These are phyloP conservation scores for Crithidia sp. DNA, from an alignment of 208 protist species.

Conservation along the genomic window DNA sequence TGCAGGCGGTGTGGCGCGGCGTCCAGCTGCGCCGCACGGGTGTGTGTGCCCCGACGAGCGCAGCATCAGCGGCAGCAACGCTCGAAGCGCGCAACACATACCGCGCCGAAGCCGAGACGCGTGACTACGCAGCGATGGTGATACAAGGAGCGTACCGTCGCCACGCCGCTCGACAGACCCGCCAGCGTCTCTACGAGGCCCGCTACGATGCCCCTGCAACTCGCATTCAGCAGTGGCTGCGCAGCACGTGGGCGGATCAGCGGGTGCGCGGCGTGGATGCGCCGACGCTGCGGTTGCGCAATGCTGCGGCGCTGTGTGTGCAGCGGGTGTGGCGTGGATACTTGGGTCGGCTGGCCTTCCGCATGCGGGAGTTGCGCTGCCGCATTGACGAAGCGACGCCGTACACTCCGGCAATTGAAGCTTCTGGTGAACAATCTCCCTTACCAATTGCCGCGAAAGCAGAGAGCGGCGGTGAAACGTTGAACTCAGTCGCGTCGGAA, in stretches of 20 bases:
- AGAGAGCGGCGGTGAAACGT: too few relatives aligned
- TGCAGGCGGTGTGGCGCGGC: constrained; percentile 54
- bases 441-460: too few relatives aligned
- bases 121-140: constrained; percentile 69
- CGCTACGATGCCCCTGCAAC: constrained; percentile 31
- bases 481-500: too few relatives aligned
- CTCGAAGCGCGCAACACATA: not conserved
- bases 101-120: constrained; percentile 31
- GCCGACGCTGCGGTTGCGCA: constrained; percentile 27
- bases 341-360: constrained; percentile 38
- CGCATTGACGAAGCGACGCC: constrained; percentile 21
- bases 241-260: constrained; percentile 32
- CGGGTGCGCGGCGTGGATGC: constrained; percentile 54
- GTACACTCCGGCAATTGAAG: not conserved
- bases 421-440: not conserved
- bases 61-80: not conserved
- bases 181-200: constrained; percentile 11
- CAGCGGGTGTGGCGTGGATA: constrained; percentile 77
- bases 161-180: constrained; percentile 28
- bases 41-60: not conserved
- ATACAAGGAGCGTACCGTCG: constrained; percentile 60
- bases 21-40: not conserved
- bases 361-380: constrained; percentile 47
- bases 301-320: constrained; percentile 52
- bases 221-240: constrained; percentile 65